phyloP scores from a whole-genome alignment of 768 basidiomycete genomes.

The Kockovaella imperatae region DNA sequence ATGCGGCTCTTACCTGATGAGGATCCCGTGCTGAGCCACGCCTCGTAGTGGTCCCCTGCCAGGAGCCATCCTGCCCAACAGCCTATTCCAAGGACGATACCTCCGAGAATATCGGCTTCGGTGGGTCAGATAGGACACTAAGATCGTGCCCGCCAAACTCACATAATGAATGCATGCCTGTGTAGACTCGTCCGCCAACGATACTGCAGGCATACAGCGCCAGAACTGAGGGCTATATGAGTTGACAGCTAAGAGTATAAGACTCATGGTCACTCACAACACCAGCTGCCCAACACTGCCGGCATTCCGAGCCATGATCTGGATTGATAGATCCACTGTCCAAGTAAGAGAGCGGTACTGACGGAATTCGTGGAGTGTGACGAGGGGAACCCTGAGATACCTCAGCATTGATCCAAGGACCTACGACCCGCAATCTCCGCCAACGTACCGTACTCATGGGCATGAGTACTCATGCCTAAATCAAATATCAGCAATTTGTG shows the following conservation, averaged over 20 bases:
- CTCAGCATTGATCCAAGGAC: not conserved
- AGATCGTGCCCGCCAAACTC: conserved; percentile 1
- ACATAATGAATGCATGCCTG: conserved; percentile 45
- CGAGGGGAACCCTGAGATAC: conserved; percentile 69
- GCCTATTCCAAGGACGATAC: conserved; percentile 53
- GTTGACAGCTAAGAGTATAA: not conserved
- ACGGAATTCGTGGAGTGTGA: conserved; percentile 88
- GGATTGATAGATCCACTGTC: conserved; percentile 21
- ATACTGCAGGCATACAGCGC: conserved; percentile 38
- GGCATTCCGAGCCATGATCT: conserved; percentile 9
- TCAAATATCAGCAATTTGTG: conserved; percentile 1
- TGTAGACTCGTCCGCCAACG: conserved; percentile 44
- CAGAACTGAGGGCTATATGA: conserved; percentile 13
- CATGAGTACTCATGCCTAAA: conserved; percentile 34
- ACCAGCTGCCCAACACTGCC: conserved; percentile 10
- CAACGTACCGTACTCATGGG: conserved; percentile 5
- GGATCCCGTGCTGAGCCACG: conserved; percentile 41
- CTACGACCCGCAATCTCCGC: too few species aligned
- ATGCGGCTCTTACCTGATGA: conserved; percentile 44
- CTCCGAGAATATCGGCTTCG: conserved; percentile 41
- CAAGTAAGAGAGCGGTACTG: conserved; percentile 76
- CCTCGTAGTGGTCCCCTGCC: conserved; percentile 47
- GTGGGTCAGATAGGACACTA: not conserved
- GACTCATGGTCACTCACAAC: conserved; percentile 5
- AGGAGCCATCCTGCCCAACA: conserved; percentile 55